These are phyloP conservation scores for Trichoderma semiorbis DNA, from an alignment of 2,329 filamentous ascomycete species.

Conservation along the genomic window DNA sequence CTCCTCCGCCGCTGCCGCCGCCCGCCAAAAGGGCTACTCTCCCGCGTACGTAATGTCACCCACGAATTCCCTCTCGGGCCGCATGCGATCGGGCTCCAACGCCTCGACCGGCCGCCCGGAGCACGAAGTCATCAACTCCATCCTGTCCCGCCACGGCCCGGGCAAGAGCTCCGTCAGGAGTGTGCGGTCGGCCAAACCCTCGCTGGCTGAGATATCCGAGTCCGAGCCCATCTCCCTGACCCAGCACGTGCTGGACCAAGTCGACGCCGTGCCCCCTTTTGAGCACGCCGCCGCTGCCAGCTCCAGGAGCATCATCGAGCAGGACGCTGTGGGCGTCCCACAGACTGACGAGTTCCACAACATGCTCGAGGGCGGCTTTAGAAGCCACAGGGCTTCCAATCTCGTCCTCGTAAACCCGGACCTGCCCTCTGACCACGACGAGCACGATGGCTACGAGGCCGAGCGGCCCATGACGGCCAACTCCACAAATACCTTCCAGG, in stretches of 20 bases:
- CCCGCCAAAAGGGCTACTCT: background rate
- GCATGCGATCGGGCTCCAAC: constrained; percentile 54
- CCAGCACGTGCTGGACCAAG: constrained; percentile 51
- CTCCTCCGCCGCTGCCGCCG: constrained; percentile 48
- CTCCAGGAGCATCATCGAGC: constrained; percentile 25
- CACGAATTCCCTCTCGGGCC: constrained; percentile 56
- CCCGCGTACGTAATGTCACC: constrained; percentile 62
- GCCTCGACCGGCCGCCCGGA: constrained; percentile 42
- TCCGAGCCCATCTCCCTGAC: constrained; percentile 52
- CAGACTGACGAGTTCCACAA: constrained; percentile 34
- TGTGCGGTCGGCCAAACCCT: constrained; percentile 48
- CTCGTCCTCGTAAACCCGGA: constrained; percentile 17
- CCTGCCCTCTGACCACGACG: background rate
- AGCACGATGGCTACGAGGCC: constrained; percentile 24
- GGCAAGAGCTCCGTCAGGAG: constrained; percentile 54
- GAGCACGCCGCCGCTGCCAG: constrained; percentile 28
- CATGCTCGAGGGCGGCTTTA: constrained; percentile 31
- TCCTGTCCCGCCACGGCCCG: constrained; percentile 49
- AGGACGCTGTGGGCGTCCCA: constrained; percentile 32
- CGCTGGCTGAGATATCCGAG: constrained; percentile 56
- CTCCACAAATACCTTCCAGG: constrained; percentile 60
- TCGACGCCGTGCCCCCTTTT: constrained; percentile 42
- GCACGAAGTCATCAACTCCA: constrained; percentile 39
- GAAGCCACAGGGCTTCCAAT: background rate
- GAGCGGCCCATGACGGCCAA: constrained; percentile 42